These are phyloP conservation scores for Xerocomus cyaneibrunnescens DNA, from an alignment of 1,284 basidiomycete genomes.

Conservation along the genomic window DNA sequence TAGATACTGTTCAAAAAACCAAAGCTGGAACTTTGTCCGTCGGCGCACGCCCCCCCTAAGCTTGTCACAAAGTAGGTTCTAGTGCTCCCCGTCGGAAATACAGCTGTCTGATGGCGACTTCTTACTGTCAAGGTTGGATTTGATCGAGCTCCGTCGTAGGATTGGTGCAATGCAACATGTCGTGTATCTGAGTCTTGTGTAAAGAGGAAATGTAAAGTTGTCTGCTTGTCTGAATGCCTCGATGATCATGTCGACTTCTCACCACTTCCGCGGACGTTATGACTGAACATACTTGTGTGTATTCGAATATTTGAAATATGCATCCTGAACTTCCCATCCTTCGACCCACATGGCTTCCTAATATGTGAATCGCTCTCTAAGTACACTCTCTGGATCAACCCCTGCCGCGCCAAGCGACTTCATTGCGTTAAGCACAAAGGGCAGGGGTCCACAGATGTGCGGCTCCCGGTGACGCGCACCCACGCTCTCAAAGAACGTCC, in stretches of 20 bases:
- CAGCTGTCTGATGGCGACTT: neutral
- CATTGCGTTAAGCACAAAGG: constrained; percentile 21
- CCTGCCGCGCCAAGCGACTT: constrained; percentile 20
- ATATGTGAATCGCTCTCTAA: constrained; percentile 29
- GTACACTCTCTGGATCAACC: constrained; percentile 20
- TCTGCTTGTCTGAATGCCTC: neutral
- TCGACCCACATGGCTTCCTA: constrained; percentile 4
- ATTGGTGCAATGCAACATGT: neutral
- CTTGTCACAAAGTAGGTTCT: neutral
- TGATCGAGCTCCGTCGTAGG: neutral
- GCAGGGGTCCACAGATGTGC: constrained; percentile 24
- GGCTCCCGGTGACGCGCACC: constrained; percentile 14
- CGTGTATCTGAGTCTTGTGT: neutral
- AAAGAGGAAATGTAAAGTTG: neutral
- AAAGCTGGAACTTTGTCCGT: constrained; percentile 25
- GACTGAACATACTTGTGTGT: no score
- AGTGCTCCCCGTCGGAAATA: neutral
- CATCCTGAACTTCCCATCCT: neutral
- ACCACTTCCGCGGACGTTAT: no score
- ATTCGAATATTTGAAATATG: neutral
- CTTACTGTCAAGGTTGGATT: neutral
- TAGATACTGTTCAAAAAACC: constrained; percentile 32
- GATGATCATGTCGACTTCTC: no score
- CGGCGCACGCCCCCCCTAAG: constrained; percentile 27
- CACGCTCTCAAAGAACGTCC: constrained; percentile 17